phyloP scores from a whole-genome alignment of 345 rosid species.

The Salix koriyanagi region DNA sequence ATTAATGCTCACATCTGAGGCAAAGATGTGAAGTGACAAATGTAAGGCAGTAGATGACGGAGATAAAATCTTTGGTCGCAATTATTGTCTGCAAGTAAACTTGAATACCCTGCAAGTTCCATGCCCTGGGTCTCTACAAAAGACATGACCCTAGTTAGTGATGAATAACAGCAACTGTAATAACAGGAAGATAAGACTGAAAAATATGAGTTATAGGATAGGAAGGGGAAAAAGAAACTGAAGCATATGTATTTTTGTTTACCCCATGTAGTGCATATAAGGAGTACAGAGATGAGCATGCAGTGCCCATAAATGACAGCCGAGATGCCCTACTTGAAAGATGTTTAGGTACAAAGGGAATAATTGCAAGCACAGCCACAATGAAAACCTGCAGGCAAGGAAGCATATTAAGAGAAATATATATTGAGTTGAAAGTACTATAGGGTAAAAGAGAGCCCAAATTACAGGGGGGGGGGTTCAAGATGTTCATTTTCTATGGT shows the following conservation, averaged over 20 bases:
- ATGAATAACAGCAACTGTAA: conserved; percentile 9
- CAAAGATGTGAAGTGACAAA: conserved; percentile 84
- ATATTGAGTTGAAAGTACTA: not conserved
- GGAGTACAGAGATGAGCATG: conserved; percentile 76
- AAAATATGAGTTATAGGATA: not conserved
- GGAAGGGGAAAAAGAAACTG: not conserved
- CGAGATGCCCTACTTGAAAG: conserved; percentile 85
- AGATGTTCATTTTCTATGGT: not conserved
- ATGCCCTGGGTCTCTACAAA: conserved; percentile 78
- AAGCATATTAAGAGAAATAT: conserved; percentile 11
- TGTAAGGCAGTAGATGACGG: conserved; percentile 81
- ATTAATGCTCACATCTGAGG: conserved; percentile 68
- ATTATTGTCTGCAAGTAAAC: conserved; percentile 74
- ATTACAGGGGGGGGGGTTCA: not conserved
- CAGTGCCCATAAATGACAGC: conserved; percentile 88
- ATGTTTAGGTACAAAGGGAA: conserved; percentile 67
- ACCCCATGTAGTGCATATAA: conserved; percentile 91
- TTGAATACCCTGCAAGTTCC: conserved; percentile 89
- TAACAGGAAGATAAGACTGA: conserved; percentile 10
- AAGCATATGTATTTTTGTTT: conserved; percentile 12
- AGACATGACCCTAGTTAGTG: conserved; percentile 13
- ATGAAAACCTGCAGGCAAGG: conserved; percentile 63
- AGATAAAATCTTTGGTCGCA: conserved; percentile 85
- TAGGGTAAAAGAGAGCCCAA: not conserved
- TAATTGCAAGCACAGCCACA: conserved; percentile 80